Conservation (phyloP, 2,329 filamentous ascomycete species). For the Elsinoe batatas region DNA sequence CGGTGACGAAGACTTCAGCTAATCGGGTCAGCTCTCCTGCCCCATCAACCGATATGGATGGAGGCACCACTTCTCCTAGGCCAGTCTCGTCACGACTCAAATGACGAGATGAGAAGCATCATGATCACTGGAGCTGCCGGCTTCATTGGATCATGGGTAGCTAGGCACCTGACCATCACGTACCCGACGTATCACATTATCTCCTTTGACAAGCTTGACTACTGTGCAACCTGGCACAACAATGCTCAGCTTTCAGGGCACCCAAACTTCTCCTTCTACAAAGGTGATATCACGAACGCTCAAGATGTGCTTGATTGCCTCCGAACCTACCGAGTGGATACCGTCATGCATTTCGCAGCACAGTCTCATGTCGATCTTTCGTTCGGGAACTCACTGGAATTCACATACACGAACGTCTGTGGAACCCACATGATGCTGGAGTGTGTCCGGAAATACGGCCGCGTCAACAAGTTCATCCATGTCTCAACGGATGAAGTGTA, state of each 20-base stretch:
- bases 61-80: conserved; percentile 61
- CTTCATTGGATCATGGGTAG: conserved; percentile 80
- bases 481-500: conserved; percentile 82
- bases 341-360: conserved; percentile 76
- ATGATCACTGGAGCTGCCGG: conserved; percentile 76
- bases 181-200: conserved; percentile 72
- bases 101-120: conserved; percentile 64
- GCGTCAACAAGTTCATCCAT: conserved; percentile 65
- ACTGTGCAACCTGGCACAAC: conserved; percentile 73
- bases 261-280: conserved; percentile 68
- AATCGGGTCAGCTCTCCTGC: conserved; percentile 1
- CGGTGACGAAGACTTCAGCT: not conserved
- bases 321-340: conserved; percentile 63
- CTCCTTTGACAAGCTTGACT: conserved; percentile 77
- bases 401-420: conserved; percentile 72
- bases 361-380: conserved; percentile 75
- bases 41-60: conserved; percentile 46
- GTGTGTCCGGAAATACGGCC: conserved; percentile 57
- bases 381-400: conserved; percentile 73
- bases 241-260: conserved; percentile 57
- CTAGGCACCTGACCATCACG: conserved; percentile 64
- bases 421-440: conserved; percentile 77
- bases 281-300: conserved; percentile 67
- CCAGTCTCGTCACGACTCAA: conserved; percentile 59
- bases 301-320: conserved; percentile 61